Percentiles rank a stretch among this genome's conserved stretches.
Conservation (phyloP, 169 alveolate species). For the Perkinsus olseni region DNA sequence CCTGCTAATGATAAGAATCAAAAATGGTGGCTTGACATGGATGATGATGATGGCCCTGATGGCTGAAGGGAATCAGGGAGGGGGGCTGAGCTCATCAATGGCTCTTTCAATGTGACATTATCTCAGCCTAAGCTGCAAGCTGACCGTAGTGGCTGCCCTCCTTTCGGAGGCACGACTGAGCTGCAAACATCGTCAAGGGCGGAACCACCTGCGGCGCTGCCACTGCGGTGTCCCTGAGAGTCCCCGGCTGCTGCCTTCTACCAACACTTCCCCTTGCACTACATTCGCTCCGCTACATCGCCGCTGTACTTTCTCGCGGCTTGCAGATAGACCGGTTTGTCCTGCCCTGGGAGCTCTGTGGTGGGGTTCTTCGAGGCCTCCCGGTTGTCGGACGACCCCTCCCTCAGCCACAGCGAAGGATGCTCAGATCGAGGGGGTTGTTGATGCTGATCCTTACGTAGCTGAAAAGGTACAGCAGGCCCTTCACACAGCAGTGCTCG, state of each 20-base stretch:
- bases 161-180: too few relatives aligned
- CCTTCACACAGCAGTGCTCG: background rate
- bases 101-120: too few relatives aligned
- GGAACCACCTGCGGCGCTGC: too few relatives aligned
- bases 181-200: too few relatives aligned
- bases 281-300: background rate
- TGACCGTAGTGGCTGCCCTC: too few relatives aligned
- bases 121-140: too few relatives aligned
- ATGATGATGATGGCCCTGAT: background rate
- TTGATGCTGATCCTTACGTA: background rate
- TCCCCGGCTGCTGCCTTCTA: too few relatives aligned
- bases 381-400: background rate
- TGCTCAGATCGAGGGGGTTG: background rate
- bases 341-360: background rate
- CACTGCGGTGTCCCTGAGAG: too few relatives aligned
- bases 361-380: background rate
- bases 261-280: background rate
- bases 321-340: background rate
- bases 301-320: background rate
- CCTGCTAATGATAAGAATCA: background rate
- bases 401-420: background rate
- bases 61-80: too few relatives aligned
- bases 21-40: background rate
- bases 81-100: too few relatives aligned
- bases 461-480: background rate